A percentile compares a stretch with the other conserved stretches of the same genome.
These are phyloP conservation scores for Salix suchowensis DNA, from an alignment of 345 rosid genomes.

Conservation along the genomic window DNA sequence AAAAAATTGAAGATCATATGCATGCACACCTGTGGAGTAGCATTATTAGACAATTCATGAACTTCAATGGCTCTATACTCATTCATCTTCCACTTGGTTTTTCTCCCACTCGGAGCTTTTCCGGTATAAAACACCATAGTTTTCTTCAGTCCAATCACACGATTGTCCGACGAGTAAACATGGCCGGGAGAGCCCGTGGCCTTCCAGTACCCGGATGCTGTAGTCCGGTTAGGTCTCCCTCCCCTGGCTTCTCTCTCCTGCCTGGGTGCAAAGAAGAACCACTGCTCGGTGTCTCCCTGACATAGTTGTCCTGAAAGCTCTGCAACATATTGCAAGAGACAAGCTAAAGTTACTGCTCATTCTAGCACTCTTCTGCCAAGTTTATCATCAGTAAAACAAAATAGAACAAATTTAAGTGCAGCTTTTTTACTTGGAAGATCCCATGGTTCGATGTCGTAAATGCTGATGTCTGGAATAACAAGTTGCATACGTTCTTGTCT, in stretches of 20 bases:
- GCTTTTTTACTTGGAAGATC: conserved; percentile 60
- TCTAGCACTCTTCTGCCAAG: not conserved
- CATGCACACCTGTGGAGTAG: conserved; percentile 41
- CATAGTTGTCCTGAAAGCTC: conserved; percentile 63
- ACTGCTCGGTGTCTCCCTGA: conserved; percentile 69
- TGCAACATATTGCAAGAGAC: conserved; percentile 27
- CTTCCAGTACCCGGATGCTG: conserved; percentile 90
- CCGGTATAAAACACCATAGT: conserved; percentile 93
- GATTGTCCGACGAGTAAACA: conserved; percentile 61
- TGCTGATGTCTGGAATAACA: conserved; percentile 55
- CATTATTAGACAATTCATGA: conserved; percentile 18
- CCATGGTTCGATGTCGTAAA: conserved; percentile 64
- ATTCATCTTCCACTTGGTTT: conserved; percentile 95
- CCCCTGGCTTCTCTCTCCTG: conserved; percentile 85
- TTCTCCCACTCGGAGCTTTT: conserved; percentile 73
- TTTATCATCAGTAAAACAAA: not conserved
- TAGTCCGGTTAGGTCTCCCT: conserved; percentile 75
- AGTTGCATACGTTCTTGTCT: conserved; percentile 40
- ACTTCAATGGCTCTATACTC: conserved; percentile 77
- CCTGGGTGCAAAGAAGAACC: conserved; percentile 88
- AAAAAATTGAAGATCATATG: not conserved
- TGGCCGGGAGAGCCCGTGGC: conserved; percentile 90
- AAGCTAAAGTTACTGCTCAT: not conserved
- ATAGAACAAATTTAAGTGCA: not conserved
- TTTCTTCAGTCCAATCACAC: conserved; percentile 75